Percentiles rank a stretch among this genome's conserved stretches.
Evolutionary conservation across 441 rosid genomes (phyloP).

Genomic region (Pelargonium citronellum): DNA sequence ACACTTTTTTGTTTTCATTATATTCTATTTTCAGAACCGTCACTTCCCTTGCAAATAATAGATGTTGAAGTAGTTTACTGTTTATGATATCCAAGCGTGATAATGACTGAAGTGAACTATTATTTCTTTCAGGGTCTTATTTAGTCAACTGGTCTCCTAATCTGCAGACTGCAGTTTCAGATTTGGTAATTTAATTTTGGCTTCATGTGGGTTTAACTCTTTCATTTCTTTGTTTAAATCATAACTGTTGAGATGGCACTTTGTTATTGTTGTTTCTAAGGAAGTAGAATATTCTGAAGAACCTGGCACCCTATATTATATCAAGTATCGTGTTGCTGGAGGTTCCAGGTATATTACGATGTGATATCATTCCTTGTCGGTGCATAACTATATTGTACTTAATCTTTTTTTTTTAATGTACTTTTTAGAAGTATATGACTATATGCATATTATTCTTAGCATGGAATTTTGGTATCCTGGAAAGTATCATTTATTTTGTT

Average conservation of each 20-base stretch:
- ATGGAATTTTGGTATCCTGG: neutral
- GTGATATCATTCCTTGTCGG: neutral
- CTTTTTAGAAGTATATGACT: neutral
- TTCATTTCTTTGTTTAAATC: conserved; percentile 13
- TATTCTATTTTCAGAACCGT: neutral
- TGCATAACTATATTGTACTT: neutral
- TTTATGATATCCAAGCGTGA: conserved; percentile 6
- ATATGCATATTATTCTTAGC: neutral
- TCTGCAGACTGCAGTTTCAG: conserved; percentile 98
- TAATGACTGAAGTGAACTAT: conserved; percentile 12
- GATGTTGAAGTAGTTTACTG: neutral
- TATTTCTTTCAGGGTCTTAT: conserved; percentile 70
- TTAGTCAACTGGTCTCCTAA: conserved; percentile 99
- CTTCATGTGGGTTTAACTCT: conserved; percentile 19
- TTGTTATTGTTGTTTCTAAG: conserved; percentile 32
- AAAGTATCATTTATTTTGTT: conserved; percentile 4
- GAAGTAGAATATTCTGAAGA: conserved; percentile 99
- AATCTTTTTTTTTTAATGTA: too few species aligned
- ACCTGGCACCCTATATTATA: conserved; percentile 73
- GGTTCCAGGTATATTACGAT: conserved; percentile 55
- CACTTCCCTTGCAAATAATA: conserved; percentile 8
- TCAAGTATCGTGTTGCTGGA: conserved; percentile 96
- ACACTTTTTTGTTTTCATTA: neutral
- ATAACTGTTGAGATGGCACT: conserved; percentile 16
- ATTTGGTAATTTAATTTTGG: conserved; percentile 54